phyloP scores from a whole-genome alignment of 2,329 filamentous ascomycete species.

The Fusarium albidum region DNA sequence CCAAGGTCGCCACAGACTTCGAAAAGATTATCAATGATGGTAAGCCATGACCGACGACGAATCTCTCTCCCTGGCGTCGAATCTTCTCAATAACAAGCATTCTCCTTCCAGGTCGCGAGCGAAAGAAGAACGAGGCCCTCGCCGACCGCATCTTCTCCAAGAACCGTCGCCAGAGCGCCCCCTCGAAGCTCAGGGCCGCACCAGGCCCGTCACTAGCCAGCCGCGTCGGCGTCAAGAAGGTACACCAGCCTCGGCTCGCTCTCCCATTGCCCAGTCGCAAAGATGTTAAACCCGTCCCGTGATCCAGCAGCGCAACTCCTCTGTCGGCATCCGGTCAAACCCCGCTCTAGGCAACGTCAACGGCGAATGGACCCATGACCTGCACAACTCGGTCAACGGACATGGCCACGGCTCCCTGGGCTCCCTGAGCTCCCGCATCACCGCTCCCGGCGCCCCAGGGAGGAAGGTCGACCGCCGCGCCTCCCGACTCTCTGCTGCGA shows the following conservation, averaged over 20 bases:
- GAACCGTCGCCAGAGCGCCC: constrained; percentile 66
- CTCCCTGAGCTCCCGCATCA: constrained; percentile 58
- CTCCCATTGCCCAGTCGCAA: constrained; percentile 9
- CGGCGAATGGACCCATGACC: constrained; percentile 76
- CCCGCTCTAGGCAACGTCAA: constrained; percentile 62
- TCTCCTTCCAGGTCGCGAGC: constrained; percentile 62
- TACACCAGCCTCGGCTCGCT: constrained; percentile 42
- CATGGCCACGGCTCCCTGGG: constrained; percentile 50
- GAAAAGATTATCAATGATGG: constrained; percentile 64
- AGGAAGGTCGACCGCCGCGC: constrained; percentile 39
- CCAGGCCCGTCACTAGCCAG: constrained; percentile 70
- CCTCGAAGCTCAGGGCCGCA: constrained; percentile 55
- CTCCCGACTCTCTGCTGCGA: constrained; percentile 55
- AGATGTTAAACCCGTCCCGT: constrained; percentile 19
- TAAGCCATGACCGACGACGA: constrained; percentile 38
- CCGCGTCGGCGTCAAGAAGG: constrained; percentile 78
- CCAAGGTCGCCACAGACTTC: constrained; percentile 57
- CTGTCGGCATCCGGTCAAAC: constrained; percentile 30
- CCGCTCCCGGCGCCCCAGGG: constrained; percentile 45
- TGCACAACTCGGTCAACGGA: constrained; percentile 60
- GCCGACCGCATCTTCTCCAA: constrained; percentile 75
- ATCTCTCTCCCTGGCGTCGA: background rate
- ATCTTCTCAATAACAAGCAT: constrained; percentile 5
- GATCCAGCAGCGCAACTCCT: constrained; percentile 35
- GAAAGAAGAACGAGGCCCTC: constrained; percentile 75